Evolutionary conservation across 148 eudicot genomes (phyloP), one percentile per base, ranked within the genome.

Genomic region (Persicaria maculosa): DNA sequence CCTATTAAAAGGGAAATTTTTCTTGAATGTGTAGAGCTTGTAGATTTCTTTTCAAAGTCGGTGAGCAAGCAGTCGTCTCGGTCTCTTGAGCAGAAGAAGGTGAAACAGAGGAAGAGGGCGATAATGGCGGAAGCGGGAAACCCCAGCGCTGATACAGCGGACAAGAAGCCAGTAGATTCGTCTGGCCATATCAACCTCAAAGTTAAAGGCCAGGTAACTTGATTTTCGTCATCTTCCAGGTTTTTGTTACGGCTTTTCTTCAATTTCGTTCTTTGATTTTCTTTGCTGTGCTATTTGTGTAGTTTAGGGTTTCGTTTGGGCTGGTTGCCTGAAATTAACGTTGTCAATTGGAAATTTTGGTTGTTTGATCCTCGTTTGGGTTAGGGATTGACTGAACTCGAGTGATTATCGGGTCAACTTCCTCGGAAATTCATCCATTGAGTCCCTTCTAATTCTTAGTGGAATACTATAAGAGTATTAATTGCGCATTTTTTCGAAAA

Each of bases 121-220:
- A 70, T 17, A 16, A 73, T 73, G 75, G 54, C 75, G 15, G 67
- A 59, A 31, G 62, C 31, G 7, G 50, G n/a, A 36, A 72, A 72
- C 67, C 22, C 22, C 67, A 59, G 67, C 25, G 64, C 47, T 73
- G 47, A 73, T 31, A 31, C 40, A 16, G 65, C 44, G 9, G 75
- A 73, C n/a, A 73, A 73, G 67, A 73, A 73, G 64, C 75, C 75
- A 9, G 47, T 16, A 17, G 75, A 73, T 43, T 17, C 46, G 4
- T 7, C 47, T 25, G 64, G 16, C 9, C 75, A 73, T 47, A 73
- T 73, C 58, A 73, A 73, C 25, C 75, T 73, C 47, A 73, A 73
- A 73, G 75, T 73, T 15, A 73, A 73, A 19, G 75, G 67, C 44
- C 75, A 73, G 75, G 75, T 73, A 31, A 44, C 14, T 15, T 45